These are phyloP conservation scores for Syzygium syzygioides DNA, from an alignment of 441 rosid species.

Conservation along the genomic window DNA sequence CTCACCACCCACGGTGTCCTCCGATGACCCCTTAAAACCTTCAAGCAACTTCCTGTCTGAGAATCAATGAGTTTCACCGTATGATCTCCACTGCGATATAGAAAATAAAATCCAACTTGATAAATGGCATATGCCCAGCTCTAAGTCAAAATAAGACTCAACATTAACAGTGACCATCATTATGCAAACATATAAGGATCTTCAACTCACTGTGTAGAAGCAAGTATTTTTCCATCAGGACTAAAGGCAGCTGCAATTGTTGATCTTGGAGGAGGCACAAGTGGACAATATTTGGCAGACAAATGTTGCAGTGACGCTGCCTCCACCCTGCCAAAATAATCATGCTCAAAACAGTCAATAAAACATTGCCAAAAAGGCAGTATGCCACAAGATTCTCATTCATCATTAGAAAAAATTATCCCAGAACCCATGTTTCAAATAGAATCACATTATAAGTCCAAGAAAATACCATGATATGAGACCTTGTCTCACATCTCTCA, in stretches of 20 bases:
- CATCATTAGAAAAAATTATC: background rate
- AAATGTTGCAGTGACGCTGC: constrained; percentile 73
- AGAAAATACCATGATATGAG: constrained; percentile 51
- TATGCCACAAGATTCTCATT: background rate
- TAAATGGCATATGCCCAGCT: background rate
- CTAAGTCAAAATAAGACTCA: background rate
- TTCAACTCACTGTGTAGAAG: constrained; percentile 77
- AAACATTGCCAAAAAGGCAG: background rate
- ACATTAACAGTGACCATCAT: background rate
- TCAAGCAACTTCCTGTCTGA: constrained; percentile 70
- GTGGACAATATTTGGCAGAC: constrained; percentile 72
- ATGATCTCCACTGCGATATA: constrained; percentile 76
- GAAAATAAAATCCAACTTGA: background rate
- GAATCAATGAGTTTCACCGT: constrained; percentile 91
- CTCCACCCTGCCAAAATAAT: constrained; percentile 56
- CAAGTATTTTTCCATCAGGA: constrained; percentile 77
- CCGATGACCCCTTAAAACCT: constrained; percentile 80
- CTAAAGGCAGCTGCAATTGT: constrained; percentile 97
- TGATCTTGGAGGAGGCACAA: constrained; percentile 78
- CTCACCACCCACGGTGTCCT: constrained; percentile 99
- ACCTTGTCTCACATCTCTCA: constrained; percentile 34
- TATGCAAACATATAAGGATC: background rate
- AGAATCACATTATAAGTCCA: background rate
- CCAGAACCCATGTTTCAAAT: background rate
- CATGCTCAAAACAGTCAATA: background rate